phyloP scores from a whole-genome alignment of 768 basidiomycete genomes.

The Tylopilus plumbeoviolaceoides region DNA sequence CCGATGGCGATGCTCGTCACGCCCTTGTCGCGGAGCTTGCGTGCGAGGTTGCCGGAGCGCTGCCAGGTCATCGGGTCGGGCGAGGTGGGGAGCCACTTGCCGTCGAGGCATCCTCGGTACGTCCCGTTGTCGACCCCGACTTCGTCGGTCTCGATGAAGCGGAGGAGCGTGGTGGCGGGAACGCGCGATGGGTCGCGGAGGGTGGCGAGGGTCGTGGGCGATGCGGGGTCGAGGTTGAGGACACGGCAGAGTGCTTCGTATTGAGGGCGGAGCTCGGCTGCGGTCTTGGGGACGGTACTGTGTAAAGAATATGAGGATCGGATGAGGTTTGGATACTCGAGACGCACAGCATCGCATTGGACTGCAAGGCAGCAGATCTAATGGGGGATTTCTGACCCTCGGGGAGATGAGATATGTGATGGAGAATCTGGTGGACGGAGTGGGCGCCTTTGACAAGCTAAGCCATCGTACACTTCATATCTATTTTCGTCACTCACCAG shows the following conservation, averaged over 20 bases:
- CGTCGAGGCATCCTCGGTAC: constrained; percentile 64
- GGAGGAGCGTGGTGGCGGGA: constrained; percentile 47
- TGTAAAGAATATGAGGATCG: neutral
- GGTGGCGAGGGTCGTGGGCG: constrained; percentile 44
- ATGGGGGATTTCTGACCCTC: constrained; percentile 57
- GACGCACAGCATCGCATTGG: constrained; percentile 67
- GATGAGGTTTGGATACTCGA: too few species aligned
- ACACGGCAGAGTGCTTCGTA: constrained; percentile 58
- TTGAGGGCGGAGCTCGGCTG: constrained; percentile 53
- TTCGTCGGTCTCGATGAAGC: constrained; percentile 54
- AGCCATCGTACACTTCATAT: neutral
- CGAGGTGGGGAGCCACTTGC: constrained; percentile 49
- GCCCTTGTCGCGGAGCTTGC: constrained; percentile 50
- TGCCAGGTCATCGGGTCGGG: constrained; percentile 69
- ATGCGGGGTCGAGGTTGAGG: constrained; percentile 51
- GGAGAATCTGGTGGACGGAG: too few species aligned
- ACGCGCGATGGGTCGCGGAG: constrained; percentile 48
- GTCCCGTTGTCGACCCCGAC: constrained; percentile 54
- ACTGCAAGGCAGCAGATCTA: constrained; percentile 61
- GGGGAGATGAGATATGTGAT: constrained; percentile 39
- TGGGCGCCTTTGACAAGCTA: too few species aligned
- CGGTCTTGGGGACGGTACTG: constrained; percentile 58
- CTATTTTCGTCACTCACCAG: neutral
- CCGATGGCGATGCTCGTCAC: constrained; percentile 62
- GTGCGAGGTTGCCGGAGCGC: constrained; percentile 54